These are phyloP conservation scores for Chaetomium fimeti DNA, from an alignment of 495 filamentous ascomycete genomes.

Conservation along the genomic window DNA sequence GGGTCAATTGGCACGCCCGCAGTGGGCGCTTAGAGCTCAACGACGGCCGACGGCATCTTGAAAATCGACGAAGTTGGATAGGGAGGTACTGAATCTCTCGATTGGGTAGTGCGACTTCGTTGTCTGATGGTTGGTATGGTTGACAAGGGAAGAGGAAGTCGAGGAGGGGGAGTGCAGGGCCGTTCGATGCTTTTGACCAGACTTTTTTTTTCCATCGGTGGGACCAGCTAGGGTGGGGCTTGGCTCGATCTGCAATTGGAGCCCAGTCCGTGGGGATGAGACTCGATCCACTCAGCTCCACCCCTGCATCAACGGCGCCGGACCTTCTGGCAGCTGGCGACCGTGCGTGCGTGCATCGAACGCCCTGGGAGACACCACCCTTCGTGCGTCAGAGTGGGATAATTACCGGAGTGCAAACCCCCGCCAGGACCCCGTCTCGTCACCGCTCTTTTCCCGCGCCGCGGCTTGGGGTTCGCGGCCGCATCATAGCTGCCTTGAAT, in stretches of 20 bases:
- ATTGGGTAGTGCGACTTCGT: constrained; percentile 63
- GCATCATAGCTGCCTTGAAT: not conserved
- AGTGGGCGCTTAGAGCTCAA: constrained; percentile 93
- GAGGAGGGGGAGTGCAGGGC: constrained; percentile 35
- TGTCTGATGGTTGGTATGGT: constrained; percentile 53
- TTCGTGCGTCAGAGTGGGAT: constrained; percentile 12
- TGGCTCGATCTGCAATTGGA: constrained; percentile 11
- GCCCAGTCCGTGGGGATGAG: constrained; percentile 28
- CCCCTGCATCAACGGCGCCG: not conserved
- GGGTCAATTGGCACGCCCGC: constrained; percentile 56
- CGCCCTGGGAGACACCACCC: not conserved
- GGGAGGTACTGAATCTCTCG: constrained; percentile 42
- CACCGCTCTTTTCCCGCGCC: constrained; percentile 26
- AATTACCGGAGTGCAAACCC: constrained; percentile 12
- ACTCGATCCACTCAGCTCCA: constrained; percentile 3
- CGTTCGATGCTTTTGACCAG: constrained; percentile 39
- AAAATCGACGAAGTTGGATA: constrained; percentile 70
- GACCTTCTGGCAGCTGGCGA: constrained; percentile 18
- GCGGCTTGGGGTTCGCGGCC: not conserved
- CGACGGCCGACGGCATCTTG: constrained; percentile 80
- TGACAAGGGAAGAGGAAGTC: constrained; percentile 36
- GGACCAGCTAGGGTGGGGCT: constrained; percentile 14
- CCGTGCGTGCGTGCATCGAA: constrained; percentile 4
- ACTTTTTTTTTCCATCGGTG: constrained; percentile 39
- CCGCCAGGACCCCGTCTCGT: constrained; percentile 11